Evolutionary conservation across 768 basidiomycete genomes (phyloP).

Genomic region (Agaricus subrufescens): DNA sequence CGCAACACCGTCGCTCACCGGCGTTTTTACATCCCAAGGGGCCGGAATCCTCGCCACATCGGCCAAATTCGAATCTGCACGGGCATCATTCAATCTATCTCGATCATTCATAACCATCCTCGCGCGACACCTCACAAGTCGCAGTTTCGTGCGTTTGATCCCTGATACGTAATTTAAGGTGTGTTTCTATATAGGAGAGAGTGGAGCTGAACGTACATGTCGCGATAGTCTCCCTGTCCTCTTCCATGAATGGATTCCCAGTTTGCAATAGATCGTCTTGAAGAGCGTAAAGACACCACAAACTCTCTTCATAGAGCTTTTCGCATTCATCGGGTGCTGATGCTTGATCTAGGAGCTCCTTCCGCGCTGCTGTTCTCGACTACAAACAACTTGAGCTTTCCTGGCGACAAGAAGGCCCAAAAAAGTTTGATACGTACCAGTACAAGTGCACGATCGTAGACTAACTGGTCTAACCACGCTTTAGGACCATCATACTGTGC

Average conservation of each 20-base stretch:
- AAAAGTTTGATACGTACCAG: constrained; percentile 50
- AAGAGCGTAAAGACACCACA: constrained; percentile 91
- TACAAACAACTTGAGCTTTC: constrained; percentile 24
- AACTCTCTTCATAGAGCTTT: constrained; percentile 89
- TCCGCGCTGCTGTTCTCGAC: constrained; percentile 90
- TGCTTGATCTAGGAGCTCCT: constrained; percentile 82
- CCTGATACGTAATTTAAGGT: constrained; percentile 34
- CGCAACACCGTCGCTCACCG: not conserved
- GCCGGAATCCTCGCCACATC: constrained; percentile 69
- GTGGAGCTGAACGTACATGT: constrained; percentile 50
- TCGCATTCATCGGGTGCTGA: constrained; percentile 80
- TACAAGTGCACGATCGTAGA: constrained; percentile 88
- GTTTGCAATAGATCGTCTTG: constrained; percentile 83
- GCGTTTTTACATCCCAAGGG: constrained; percentile 60
- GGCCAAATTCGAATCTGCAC: constrained; percentile 74
- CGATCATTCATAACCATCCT: constrained; percentile 74
- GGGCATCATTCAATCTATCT: constrained; percentile 71
- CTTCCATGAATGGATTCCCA: constrained; percentile 81
- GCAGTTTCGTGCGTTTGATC: constrained; percentile 83
- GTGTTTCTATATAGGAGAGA: not conserved
- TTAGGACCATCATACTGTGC: constrained; percentile 78
- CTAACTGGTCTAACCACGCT: constrained; percentile 83
- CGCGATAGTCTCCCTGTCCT: constrained; percentile 73
- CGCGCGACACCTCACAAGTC: constrained; percentile 71
- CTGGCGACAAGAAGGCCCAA: not conserved